Evolutionary conservation across 2,329 filamentous ascomycete genomes (phyloP).

Genomic region (Mycogone perniciosa): DNA sequence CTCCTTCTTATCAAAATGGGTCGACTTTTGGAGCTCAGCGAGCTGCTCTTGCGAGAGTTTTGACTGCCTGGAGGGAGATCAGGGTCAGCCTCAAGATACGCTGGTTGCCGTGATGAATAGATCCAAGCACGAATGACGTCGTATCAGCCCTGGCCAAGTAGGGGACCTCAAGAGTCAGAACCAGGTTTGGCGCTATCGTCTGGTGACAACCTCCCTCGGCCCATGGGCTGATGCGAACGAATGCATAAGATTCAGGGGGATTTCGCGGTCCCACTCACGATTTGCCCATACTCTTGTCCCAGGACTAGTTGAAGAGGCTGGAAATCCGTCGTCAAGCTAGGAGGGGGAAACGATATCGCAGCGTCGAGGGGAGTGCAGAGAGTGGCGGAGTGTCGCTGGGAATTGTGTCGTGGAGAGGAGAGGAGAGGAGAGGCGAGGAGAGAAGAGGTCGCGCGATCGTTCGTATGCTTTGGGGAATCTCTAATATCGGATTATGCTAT

Average conservation of each 20-base stretch:
- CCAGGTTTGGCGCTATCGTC: not conserved
- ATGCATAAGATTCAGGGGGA: not conserved
- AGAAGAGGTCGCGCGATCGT: not conserved
- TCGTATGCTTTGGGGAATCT: not conserved
- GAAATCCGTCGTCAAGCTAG: not conserved
- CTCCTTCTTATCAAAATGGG: constrained; percentile 99
- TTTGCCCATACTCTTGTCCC: constrained; percentile 9
- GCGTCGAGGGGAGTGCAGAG: not conserved
- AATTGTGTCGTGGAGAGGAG: not conserved
- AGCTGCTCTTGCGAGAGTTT: constrained; percentile 97
- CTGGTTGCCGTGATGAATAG: not conserved
- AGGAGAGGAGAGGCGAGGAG: not conserved
- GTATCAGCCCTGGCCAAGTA: not conserved
- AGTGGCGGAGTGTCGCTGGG: not conserved
- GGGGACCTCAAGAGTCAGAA: not conserved
- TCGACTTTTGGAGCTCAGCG: constrained; percentile 89
- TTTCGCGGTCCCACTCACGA: constrained; percentile 10
- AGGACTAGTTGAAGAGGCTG: not conserved
- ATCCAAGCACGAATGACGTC: not conserved
- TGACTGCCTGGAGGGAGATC: constrained; percentile 63
- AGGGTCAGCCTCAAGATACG: not conserved
- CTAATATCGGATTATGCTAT: not conserved
- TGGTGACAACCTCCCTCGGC: not conserved
- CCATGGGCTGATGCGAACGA: not conserved
- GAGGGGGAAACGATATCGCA: not conserved